Percentiles rank a stretch among this genome's conserved stretches.
Conservation (phyloP, 305 asterid genomes). For the Rubia tinctorum region DNA sequence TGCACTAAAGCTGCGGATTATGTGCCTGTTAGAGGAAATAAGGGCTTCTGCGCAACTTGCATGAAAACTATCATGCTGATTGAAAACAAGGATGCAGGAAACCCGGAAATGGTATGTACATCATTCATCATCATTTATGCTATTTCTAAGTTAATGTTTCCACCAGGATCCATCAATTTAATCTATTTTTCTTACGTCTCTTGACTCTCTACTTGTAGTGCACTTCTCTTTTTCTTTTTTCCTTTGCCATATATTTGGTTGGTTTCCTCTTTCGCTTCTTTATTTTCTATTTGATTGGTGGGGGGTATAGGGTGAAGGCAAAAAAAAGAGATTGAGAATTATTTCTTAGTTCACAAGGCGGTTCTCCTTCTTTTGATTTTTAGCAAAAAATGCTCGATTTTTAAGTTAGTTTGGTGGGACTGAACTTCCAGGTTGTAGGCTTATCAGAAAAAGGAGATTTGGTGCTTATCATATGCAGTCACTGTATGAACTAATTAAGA, state of each 20-base stretch:
- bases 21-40: conserved; percentile 66
- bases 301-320: neutral
- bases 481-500: no score
- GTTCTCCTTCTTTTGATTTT: neutral
- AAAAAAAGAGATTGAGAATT: neutral
- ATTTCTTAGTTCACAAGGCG: neutral
- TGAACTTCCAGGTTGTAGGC: neutral
- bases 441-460: neutral
- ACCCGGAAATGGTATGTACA: conserved; percentile 58
- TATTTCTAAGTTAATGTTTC: neutral
- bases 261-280: neutral
- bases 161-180: neutral
- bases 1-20: conserved; percentile 70
- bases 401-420: neutral
- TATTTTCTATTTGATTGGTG: neutral
- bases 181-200: neutral
- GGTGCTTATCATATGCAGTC: neutral
- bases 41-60: conserved; percentile 91
- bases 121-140: conserved; percentile 9
- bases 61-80: conserved; percentile 82
- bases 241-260: neutral
- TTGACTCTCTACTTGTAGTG: no score
- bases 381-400: neutral
- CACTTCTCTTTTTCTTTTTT: neutral
- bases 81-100: conserved; percentile 74